Conservation (phyloP, 2,329 filamentous ascomycete genomes). For the Ophiostoma sp. region DNA sequence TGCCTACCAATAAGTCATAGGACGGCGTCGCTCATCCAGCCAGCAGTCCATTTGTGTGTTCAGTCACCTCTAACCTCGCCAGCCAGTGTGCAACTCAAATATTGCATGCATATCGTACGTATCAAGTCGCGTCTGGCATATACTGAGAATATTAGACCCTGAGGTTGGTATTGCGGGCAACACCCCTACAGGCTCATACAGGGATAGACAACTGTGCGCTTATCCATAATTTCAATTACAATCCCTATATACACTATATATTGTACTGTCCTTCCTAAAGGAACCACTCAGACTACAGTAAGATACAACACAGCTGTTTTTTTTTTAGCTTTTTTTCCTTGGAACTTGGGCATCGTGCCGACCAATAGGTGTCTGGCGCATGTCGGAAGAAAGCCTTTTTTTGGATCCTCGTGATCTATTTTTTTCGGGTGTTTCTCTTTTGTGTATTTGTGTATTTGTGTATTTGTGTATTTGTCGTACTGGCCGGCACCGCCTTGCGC, state of each 20-base stretch:
- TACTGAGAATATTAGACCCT: neutral
- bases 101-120: neutral
- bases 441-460: neutral
- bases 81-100: neutral
- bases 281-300: neutral
- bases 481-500: neutral
- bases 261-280: neutral
- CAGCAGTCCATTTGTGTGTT: neutral
- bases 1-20: neutral
- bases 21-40: neutral
- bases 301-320: neutral
- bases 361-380: neutral
- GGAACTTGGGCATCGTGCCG: neutral
- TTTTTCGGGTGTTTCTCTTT: neutral
- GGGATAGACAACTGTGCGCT: neutral
- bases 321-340: neutral
- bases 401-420: neutral
- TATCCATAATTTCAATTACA: neutral
- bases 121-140: neutral
- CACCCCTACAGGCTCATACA: no score
- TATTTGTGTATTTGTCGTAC: neutral
- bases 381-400: neutral
- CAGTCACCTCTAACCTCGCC: neutral
- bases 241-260: neutral
- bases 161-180: no score